These are phyloP conservation scores for Penicillium sp. DNA, from an alignment of 2,329 filamentous ascomycete species.

Conservation along the genomic window DNA sequence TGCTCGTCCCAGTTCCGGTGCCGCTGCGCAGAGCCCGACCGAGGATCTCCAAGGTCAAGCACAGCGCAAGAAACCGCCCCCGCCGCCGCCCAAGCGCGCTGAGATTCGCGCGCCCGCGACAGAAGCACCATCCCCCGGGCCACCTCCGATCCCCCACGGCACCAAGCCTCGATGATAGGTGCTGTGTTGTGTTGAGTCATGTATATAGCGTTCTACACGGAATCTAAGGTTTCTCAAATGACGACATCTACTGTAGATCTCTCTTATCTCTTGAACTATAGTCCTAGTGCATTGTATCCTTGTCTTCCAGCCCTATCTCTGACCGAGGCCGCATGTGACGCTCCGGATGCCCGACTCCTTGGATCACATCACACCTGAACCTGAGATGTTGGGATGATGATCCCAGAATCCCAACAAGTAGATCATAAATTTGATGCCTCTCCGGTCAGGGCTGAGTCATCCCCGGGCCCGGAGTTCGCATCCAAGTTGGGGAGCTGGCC, in stretches of 20 bases:
- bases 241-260: neutral
- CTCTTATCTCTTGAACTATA: neutral
- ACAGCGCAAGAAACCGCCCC: slow-evolving; percentile 54
- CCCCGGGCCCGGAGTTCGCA: neutral
- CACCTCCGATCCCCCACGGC: slow-evolving; percentile 59
- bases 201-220: neutral
- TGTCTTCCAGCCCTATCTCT: neutral
- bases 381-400: slow-evolving; percentile 18
- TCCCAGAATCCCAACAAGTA: slow-evolving; percentile 4
- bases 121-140: slow-evolving; percentile 35
- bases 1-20: slow-evolving; percentile 12
- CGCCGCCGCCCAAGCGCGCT: slow-evolving; percentile 58
- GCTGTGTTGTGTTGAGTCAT: neutral
- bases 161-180: slow-evolving; percentile 56
- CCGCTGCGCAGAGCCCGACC: slow-evolving; percentile 23
- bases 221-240: neutral
- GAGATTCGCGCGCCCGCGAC: slow-evolving; percentile 44
- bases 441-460: neutral
- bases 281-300: neutral
- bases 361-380: neutral
- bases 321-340: slow-evolving; percentile 28
- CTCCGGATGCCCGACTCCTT: neutral
- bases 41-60: slow-evolving; percentile 26
- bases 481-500: neutral
- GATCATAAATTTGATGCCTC: neutral